Percentiles rank a stretch among this genome's conserved stretches.
phyloP scores from a whole-genome alignment of 805 yeast species.

The Zygotorulaspora florentina region DNA sequence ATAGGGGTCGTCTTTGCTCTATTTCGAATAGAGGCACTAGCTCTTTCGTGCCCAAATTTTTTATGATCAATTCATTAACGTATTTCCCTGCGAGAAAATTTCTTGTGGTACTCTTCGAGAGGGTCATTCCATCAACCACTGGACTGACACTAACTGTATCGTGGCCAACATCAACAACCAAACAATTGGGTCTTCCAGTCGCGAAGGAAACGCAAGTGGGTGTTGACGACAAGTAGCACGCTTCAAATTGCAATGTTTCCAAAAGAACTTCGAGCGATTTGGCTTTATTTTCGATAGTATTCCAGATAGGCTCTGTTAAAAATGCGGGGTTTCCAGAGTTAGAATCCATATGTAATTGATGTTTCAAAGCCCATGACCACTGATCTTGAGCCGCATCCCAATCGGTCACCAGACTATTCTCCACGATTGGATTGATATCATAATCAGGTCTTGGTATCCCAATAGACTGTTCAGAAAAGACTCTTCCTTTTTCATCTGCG shows the following conservation, averaged over 20 bases:
- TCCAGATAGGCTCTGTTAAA: slow-evolving; percentile 87
- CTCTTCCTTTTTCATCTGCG: slow-evolving; percentile 15
- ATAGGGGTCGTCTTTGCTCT: slow-evolving; percentile 31
- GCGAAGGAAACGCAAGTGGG: slow-evolving; percentile 90
- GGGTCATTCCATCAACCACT: slow-evolving; percentile 74
- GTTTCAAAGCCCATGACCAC: slow-evolving; percentile 57
- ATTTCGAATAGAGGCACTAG: slow-evolving; percentile 33
- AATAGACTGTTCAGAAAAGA: slow-evolving; percentile 42
- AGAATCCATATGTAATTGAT: slow-evolving; percentile 45
- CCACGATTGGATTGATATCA: slow-evolving; percentile 54
- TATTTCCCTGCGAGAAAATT: slow-evolving; percentile 73
- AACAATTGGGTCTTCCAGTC: slow-evolving; percentile 80
- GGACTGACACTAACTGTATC: slow-evolving; percentile 74
- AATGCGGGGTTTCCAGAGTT: slow-evolving; percentile 52
- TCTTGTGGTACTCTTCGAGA: slow-evolving; percentile 62
- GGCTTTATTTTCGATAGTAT: slow-evolving; percentile 58
- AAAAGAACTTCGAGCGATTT: slow-evolving; percentile 67
- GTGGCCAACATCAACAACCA: slow-evolving; percentile 84
- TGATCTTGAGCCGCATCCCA: slow-evolving; percentile 85
- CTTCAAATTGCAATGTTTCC: slow-evolving; percentile 70
- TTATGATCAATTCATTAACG: slow-evolving; percentile 36
- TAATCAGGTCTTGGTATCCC: slow-evolving; percentile 48
- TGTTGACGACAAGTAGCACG: slow-evolving; percentile 71
- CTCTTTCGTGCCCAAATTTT: slow-evolving; percentile 34
- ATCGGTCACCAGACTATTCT: slow-evolving; percentile 62